phyloP scores from a whole-genome alignment of 169 alveolate genomes.

The Cryptosporidium baileyi region DNA sequence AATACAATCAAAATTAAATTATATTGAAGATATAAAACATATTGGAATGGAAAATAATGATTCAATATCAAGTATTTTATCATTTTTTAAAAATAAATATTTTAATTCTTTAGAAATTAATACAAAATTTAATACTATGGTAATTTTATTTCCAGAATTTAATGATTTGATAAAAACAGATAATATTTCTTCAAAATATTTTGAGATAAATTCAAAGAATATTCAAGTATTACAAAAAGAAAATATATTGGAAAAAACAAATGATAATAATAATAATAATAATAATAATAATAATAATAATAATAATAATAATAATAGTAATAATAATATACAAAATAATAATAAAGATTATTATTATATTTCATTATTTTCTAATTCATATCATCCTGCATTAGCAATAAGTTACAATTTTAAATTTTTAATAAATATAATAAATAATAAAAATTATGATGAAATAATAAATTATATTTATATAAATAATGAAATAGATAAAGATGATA shows the following conservation, averaged over 20 bases:
- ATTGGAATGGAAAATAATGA: neutral
- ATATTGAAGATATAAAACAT: neutral
- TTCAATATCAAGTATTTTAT: neutral
- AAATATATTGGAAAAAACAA: neutral
- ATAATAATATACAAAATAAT: neutral
- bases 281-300: neutral
- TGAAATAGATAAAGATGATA: neutral
- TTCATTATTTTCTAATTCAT: neutral
- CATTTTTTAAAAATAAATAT: neutral
- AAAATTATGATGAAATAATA: neutral
- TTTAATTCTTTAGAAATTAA: conserved; percentile 1
- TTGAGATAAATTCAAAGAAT: conserved; percentile 6
- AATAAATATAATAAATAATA: neutral
- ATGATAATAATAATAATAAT: neutral
- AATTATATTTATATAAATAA: neutral
- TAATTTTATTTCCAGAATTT: conserved; percentile 35
- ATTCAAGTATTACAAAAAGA: neutral
- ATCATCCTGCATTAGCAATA: conserved; percentile 59
- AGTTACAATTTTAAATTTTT: conserved; percentile 5
- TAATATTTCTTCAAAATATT: conserved; percentile 21
- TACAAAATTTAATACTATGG: conserved; percentile 24
- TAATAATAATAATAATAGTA: neutral
- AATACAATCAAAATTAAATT: too few species aligned
- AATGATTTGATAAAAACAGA: conserved; percentile 23
- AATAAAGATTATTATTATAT: neutral